Percentiles rank a stretch among this genome's conserved stretches.
Evolutionary conservation across 345 rosid species (phyloP).

Genomic region (Citrus glauca): DNA sequence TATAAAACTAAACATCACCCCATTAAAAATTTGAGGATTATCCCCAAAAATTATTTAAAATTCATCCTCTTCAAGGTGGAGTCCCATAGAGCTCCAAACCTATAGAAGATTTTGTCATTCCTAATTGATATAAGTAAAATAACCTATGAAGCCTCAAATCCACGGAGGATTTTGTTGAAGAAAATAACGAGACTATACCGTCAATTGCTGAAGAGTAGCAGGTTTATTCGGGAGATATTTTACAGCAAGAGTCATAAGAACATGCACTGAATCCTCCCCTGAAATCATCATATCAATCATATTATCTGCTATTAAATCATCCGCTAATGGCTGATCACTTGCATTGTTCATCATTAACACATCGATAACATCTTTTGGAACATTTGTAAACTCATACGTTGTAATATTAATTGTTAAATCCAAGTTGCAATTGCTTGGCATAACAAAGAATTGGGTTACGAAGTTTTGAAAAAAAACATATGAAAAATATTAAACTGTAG

Average conservation of each 20-base stretch:
- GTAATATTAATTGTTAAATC: no score
- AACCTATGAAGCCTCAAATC: no score
- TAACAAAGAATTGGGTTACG: no score
- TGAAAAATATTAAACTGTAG: no score
- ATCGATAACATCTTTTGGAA: constrained; percentile 61
- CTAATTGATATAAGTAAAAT: no score
- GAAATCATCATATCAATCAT: constrained; percentile 99
- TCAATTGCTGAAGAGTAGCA: constrained; percentile 58
- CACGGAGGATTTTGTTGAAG: fast-evolving
- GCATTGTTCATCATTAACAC: constrained; percentile 64
- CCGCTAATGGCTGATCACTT: constrained; percentile 44
- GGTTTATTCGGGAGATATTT: constrained; percentile 83
- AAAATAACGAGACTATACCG: constrained; percentile 12
- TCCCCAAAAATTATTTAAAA: no score
- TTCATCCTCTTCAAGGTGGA: fast-evolving
- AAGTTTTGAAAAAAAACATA: no score
- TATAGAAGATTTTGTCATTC: fast-evolving
- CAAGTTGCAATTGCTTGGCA: no score
- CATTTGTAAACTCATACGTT: background rate
- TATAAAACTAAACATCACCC: fast-evolving
- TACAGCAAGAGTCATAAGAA: constrained; percentile 84
- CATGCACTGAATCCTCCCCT: constrained; percentile 94
- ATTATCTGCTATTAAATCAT: constrained; percentile 76
- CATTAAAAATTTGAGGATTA: no score
- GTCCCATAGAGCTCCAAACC: fast-evolving